Evolutionary conservation across 495 filamentous ascomycete species (phyloP), one percentile per base, ranked within the genome.

Genomic region (Gamarada debralockiae): DNA sequence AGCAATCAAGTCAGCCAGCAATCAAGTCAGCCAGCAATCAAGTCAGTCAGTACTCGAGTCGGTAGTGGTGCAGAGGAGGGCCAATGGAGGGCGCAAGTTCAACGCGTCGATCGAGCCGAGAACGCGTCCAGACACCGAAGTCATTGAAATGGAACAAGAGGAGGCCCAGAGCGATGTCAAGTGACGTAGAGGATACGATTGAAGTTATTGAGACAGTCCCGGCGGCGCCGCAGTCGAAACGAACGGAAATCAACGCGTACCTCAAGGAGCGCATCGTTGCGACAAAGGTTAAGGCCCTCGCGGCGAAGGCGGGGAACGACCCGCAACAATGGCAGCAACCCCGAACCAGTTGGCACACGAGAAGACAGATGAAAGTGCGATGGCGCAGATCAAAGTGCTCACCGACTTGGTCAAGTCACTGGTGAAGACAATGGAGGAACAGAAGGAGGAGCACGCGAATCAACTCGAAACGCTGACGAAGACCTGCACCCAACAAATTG

Each of bases 41-140:
- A n/a, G n/a, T n/a, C n/a, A n/a, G n/a, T n/a, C n/a, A n/a, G n/a
- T n/a, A n/a, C n/a, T n/a, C n/a, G n/a, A n/a, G n/a, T n/a, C n/a
- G n/a, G 44, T 48, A 34, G 44, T 31, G 29, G 36, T 39, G 48
- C 20, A 13, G 41, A 23, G 33, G 51, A 39, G 20, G 5, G 43
- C 14, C 41, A 41, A 48, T 39, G 51, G 51, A 54, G 42, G 27
- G 44, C 13, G 44, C 34, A 31, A 48, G 51, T 15, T 18, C 23
- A 42, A 47, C 51, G 31, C 42, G 51, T 54, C 51, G 15, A 17
- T 48, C 51, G 43, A 41, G 51, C 24, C 51, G 51, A 48, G 51
- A 54, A 48, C 41, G 51, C 51, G 36, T 54, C 51, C 51, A 54
- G 51, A 54, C 42, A 18, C 43, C 14, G 14, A 54, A 48, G 44